These are phyloP conservation scores for Fraxinus sp. DNA, from an alignment of 305 asterid genomes.

Conservation along the genomic window DNA sequence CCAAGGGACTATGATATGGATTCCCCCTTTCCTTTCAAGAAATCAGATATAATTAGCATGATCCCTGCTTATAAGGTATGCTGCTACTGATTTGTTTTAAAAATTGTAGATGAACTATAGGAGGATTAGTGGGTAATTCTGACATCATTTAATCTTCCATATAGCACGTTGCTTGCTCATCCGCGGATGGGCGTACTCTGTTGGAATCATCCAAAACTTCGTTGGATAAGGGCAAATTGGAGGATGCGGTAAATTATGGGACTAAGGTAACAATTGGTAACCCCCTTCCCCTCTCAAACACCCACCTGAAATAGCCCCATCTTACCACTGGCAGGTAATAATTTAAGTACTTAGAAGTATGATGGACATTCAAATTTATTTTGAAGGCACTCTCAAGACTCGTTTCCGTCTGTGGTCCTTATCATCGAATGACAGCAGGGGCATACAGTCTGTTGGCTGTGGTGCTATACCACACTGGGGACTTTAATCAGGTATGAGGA, in stretches of 20 bases:
- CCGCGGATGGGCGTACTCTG: slow-evolving; percentile 94
- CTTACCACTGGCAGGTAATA: slow-evolving; percentile 1
- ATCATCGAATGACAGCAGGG: slow-evolving; percentile 95
- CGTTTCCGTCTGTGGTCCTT: slow-evolving; percentile 88
- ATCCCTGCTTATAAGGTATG: slow-evolving; percentile 75
- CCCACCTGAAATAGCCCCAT: slow-evolving; percentile 1
- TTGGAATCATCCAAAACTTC: slow-evolving; percentile 88
- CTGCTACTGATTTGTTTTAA: slow-evolving; percentile 23
- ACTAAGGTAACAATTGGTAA: slow-evolving; percentile 58
- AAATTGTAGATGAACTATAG: slow-evolving; percentile 15
- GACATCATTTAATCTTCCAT: slow-evolving; percentile 29
- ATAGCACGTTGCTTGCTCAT: slow-evolving; percentile 91
- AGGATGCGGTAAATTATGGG: slow-evolving; percentile 88
- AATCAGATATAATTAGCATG: slow-evolving; percentile 77
- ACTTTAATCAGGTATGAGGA: slow-evolving; percentile 76
- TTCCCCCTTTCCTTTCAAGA: slow-evolving; percentile 71
- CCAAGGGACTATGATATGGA: slow-evolving; percentile 90
- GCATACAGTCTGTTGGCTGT: slow-evolving; percentile 93
- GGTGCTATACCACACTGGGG: slow-evolving; percentile 93
- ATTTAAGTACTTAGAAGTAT: slow-evolving; percentile 10
- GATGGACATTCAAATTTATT: slow-evolving; percentile 26
- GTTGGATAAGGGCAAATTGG: slow-evolving; percentile 87
- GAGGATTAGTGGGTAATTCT: slow-evolving; percentile 29
- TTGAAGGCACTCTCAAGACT: slow-evolving; percentile 77
- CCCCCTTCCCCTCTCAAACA: slow-evolving; percentile 5